Evolutionary conservation across 2,329 filamentous ascomycete genomes (phyloP).

Genomic region (Aspergillus persii): DNA sequence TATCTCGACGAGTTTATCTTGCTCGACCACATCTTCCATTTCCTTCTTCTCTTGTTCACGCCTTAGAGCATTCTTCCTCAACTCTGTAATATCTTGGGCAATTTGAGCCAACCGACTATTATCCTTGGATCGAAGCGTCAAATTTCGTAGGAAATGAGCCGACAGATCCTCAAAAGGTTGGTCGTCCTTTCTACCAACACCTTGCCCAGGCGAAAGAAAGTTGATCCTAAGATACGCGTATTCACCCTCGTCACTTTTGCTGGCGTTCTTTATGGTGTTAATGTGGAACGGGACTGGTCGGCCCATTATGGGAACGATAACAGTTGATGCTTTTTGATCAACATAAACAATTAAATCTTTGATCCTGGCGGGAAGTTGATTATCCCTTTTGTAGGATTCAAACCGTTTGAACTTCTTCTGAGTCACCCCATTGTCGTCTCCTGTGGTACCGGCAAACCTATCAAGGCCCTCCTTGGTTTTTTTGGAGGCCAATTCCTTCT

Average conservation of each 20-base stretch:
- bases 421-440: slow-evolving; percentile 81
- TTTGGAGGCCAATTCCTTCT: slow-evolving; percentile 81
- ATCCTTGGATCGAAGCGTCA: slow-evolving; percentile 92
- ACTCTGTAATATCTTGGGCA: slow-evolving; percentile 86
- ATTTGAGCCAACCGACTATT: slow-evolving; percentile 87
- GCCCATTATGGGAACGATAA: slow-evolving; percentile 95
- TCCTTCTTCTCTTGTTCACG: slow-evolving; percentile 99
- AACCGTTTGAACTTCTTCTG: slow-evolving; percentile 99
- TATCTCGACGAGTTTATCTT: slow-evolving; percentile 94
- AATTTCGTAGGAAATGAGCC: slow-evolving; percentile 90
- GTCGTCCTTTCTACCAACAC: slow-evolving; percentile 94
- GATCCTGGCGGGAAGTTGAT: slow-evolving; percentile 79
- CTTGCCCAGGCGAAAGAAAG: slow-evolving; percentile 93
- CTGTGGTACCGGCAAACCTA: slow-evolving; percentile 80
- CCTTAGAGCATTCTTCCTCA: slow-evolving; percentile 89
- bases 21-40: slow-evolving; percentile 97
- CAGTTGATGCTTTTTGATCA: slow-evolving; percentile 82
- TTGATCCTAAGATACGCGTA: slow-evolving; percentile 95
- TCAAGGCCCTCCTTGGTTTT: slow-evolving; percentile 87
- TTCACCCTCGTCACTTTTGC: slow-evolving; percentile 93
- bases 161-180: slow-evolving; percentile 96
- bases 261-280: slow-evolving; percentile 97
- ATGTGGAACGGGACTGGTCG: slow-evolving; percentile 98
- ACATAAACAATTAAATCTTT: slow-evolving; percentile 87
- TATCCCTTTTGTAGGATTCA: slow-evolving; percentile 97